Conservation (phyloP, 129 eudicot species). For the Heracleum sosnowskyi region DNA sequence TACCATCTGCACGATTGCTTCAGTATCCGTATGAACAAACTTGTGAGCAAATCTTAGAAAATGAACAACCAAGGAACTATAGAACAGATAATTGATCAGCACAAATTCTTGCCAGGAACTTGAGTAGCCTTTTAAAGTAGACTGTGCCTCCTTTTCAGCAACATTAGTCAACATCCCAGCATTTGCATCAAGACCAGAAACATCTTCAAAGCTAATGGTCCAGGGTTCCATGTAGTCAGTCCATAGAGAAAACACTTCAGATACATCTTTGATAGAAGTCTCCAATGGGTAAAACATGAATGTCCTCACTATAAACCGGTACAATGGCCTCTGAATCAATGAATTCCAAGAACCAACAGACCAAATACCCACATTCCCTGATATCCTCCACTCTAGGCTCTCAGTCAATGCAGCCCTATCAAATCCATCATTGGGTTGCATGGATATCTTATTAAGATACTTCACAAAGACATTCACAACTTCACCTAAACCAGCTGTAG, state of each 20-base stretch:
- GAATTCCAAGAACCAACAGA: conserved; percentile 59
- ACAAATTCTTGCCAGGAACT: conserved; percentile 77
- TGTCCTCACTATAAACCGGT: conserved; percentile 73
- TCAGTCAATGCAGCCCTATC: conserved; percentile 34
- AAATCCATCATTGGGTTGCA: conserved; percentile 19
- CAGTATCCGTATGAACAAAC: conserved; percentile 72
- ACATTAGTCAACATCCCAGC: conserved; percentile 22
- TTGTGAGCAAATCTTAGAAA: conserved; percentile 93
- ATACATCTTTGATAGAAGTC: conserved; percentile 63
- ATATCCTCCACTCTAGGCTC: conserved; percentile 30
- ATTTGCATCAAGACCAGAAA: conserved; percentile 36
- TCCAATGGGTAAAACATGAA: conserved; percentile 81
- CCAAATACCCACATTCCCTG: conserved; percentile 31
- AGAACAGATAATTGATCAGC: conserved; percentile 71
- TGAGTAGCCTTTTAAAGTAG: conserved; percentile 47
- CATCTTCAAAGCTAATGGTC: conserved; percentile 50
- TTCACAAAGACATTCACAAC: conserved; percentile 63
- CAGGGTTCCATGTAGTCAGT: conserved; percentile 70
- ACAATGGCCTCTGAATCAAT: conserved; percentile 75
- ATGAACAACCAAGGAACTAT: conserved; percentile 88
- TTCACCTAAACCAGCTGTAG: conserved; percentile 69
- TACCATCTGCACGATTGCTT: conserved; percentile 69
- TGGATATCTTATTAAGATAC: conserved; percentile 51
- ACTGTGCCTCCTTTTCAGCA: conserved; percentile 15
- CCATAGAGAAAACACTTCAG: conserved; percentile 78